A percentile compares a stretch with the other conserved stretches of the same genome.
phyloP scores from a whole-genome alignment of 371 early-diverging fungal genomes.

The Mortierella sp. region DNA sequence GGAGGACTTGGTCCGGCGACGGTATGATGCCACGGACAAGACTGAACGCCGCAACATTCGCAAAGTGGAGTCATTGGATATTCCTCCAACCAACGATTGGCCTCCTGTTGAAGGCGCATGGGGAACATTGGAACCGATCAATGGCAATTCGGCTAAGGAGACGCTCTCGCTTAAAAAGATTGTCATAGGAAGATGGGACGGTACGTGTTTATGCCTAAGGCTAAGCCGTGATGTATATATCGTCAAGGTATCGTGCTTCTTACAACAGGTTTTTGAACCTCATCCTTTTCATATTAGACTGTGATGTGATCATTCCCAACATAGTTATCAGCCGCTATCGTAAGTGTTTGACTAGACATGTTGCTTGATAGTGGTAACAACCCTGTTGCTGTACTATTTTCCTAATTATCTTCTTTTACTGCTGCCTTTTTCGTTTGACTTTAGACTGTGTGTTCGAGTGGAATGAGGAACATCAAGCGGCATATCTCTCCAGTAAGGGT shows the following conservation, averaged over 20 bases:
- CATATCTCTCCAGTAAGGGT: background rate
- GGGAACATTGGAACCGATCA: background rate
- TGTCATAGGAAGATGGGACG: background rate
- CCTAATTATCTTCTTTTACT: background rate
- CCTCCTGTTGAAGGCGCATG: background rate
- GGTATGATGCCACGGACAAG: background rate
- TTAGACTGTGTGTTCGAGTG: background rate
- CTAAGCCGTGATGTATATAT: background rate
- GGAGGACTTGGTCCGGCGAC: background rate
- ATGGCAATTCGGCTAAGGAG: background rate
- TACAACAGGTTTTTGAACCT: too few species aligned
- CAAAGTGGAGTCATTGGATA: background rate
- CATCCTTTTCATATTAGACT: slow-evolving; percentile 1
- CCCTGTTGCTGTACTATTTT: background rate
- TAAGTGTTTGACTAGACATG: background rate
- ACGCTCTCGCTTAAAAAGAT: background rate
- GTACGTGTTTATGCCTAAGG: background rate
- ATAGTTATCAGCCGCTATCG: background rate
- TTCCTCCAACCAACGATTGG: background rate
- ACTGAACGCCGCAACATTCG: background rate
- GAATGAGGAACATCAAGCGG: background rate
- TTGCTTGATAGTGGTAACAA: background rate
- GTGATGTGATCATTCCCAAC: background rate
- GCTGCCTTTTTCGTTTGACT: background rate
- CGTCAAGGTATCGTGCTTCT: background rate